Base-by-base conservation (phyloP, 176 grass and related monocot genomes). In the Zoysia japonica region DNA sequence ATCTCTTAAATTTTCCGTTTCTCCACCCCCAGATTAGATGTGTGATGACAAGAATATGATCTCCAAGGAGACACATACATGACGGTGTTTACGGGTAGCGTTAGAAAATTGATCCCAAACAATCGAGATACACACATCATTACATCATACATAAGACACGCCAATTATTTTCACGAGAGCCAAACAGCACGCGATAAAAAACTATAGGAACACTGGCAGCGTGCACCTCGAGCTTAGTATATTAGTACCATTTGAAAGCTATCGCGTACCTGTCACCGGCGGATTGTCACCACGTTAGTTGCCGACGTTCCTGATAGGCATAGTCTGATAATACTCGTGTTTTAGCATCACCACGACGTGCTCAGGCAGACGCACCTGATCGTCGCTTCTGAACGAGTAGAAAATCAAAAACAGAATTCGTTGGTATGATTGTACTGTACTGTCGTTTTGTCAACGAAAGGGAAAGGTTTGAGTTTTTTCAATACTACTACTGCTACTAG, bases 261-360 rank as follows among this genome's bases (percentile, higher is more conserved):
- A 76, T 28, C 0, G 51, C 78, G 64, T 60, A 57, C 47, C n/a
- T 36, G 11, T 59, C 67, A 39, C 50, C 60, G 13, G 43, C 13
- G 39, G 48, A 69, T 6, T 45, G 44, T 45, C 19, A 15, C 19
- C 40, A 0, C 60, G 6, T 67, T 41, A 75, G 39, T 42, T 87
- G 65, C 78, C 78, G 85, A 87, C 85, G 35, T 12, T 43, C 0
- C 28, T 28, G 28, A 28, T 28, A 28, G 28, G 0, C 28, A 28
- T 28, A 28, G 28, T 28, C 28, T 28, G 28, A 28, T 28, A 28
- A 28, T 28, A 28, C 28, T 28, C 28, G 28, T 28, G 28, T 28
- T 28, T 28, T 28, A 28, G 28, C 28, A 28, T 28, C 28, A 28
- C 28, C 28, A 28, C 28, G 28, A 28, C 28, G 28, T 28, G 28